Percentiles rank a stretch among this genome's conserved stretches.
These are phyloP conservation scores for Monosporascus ibericus DNA, from an alignment of 2,329 filamentous ascomycete genomes.

Conservation along the genomic window DNA sequence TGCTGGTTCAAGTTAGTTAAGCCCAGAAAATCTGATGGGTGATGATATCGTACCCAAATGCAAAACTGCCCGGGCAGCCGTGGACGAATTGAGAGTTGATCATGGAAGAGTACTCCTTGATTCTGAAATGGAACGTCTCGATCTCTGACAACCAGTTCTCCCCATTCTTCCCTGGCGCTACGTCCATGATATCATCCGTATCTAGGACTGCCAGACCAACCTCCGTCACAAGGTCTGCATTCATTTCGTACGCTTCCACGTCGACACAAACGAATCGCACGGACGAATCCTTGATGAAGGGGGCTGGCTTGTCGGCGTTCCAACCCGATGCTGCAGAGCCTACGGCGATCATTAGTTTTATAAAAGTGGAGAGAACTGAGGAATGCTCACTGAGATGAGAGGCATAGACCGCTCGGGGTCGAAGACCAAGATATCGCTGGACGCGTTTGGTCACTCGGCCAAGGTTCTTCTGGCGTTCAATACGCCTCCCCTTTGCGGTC, in stretches of 20 bases:
- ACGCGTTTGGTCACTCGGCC: constrained; percentile 53
- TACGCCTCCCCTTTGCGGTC: constrained; percentile 39
- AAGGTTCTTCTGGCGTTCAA: constrained; percentile 45
- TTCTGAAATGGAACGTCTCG: constrained; percentile 67
- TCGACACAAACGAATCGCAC: constrained; percentile 75
- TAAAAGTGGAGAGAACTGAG: not conserved
- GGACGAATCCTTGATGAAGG: constrained; percentile 43
- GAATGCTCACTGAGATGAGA: constrained; percentile 6
- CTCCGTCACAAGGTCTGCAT: constrained; percentile 67
- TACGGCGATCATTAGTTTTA: constrained; percentile 2
- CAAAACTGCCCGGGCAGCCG: constrained; percentile 68
- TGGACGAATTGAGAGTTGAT: constrained; percentile 62
- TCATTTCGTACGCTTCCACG: constrained; percentile 71
- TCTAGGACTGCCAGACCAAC: constrained; percentile 80
- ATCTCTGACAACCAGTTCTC: constrained; percentile 63
- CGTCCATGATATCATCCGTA: constrained; percentile 46
- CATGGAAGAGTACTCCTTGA: constrained; percentile 61
- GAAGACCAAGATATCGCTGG: constrained; percentile 67
- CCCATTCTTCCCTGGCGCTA: constrained; percentile 56
- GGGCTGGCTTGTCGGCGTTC: constrained; percentile 32
- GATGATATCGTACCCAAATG: constrained; percentile 59
- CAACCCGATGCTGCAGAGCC: constrained; percentile 28
- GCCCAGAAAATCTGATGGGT: not conserved
- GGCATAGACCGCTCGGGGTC: constrained; percentile 13
- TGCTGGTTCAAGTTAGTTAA: constrained; percentile 23